A percentile compares a stretch with the other conserved stretches of the same genome.
phyloP scores from a whole-genome alignment of 208 protist species.

The Histomonas meleagridis region DNA sequence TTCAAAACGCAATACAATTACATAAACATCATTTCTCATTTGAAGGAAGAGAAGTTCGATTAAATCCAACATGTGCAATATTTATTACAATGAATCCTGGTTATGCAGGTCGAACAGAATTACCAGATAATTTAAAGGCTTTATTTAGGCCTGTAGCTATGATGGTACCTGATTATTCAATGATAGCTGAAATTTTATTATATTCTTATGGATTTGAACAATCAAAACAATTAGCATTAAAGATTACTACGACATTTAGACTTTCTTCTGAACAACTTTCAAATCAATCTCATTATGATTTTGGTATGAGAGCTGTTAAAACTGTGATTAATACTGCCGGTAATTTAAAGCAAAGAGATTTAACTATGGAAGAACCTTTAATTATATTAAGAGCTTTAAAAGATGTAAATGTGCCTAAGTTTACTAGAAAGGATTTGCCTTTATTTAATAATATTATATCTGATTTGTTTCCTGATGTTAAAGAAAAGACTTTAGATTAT shows the following conservation, averaged over 20 bases:
- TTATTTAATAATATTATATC: conserved; percentile 83
- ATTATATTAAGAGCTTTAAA: conserved; percentile 76
- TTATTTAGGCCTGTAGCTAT: conserved; percentile 95
- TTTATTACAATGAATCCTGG: conserved; percentile 99
- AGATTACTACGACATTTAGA: conserved; percentile 78
- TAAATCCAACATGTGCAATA: conserved; percentile 76
- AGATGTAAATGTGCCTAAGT: conserved; percentile 89
- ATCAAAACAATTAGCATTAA: conserved; percentile 62
- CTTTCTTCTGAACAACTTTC: conserved; percentile 88
- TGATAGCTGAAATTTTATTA: conserved; percentile 90
- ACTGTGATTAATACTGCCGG: conserved; percentile 86
- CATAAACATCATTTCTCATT: conserved; percentile 72
- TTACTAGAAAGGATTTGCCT: conserved; percentile 67
- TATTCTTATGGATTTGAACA: conserved; percentile 81
- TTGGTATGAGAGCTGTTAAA: conserved; percentile 92
- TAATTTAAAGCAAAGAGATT: conserved; percentile 73
- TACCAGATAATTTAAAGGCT: conserved; percentile 87
- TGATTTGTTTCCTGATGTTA: conserved; percentile 83
- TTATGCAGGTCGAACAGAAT: conserved; percentile 90
- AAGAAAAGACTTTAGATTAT: conserved; percentile 71
- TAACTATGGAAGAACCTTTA: conserved; percentile 71
- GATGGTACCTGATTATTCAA: conserved; percentile 84
- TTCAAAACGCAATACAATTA: conserved; percentile 74
- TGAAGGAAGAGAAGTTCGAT: conserved; percentile 74
- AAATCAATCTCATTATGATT: conserved; percentile 82